phyloP scores from a whole-genome alignment of 2,329 filamentous ascomycete species.

The Pseudogymnoascus sp. region DNA sequence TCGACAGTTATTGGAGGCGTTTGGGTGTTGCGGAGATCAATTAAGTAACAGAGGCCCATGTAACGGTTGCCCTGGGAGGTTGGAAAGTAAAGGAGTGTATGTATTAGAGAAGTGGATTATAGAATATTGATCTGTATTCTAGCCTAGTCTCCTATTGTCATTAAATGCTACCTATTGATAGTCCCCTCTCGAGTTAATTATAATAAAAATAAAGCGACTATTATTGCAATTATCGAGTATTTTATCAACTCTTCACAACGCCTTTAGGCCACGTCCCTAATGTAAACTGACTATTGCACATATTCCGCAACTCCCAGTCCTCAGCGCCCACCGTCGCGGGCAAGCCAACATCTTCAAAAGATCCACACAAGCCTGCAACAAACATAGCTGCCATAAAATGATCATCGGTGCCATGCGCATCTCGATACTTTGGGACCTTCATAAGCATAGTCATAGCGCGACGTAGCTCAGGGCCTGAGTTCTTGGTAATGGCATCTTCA shows the following conservation, averaged over 20 bases:
- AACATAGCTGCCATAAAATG: conserved; percentile 61
- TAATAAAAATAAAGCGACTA: background rate
- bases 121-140: background rate
- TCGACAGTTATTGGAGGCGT: background rate
- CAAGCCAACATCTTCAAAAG: conserved; percentile 36
- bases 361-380: conserved; percentile 48
- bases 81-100: background rate
- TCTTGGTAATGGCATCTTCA: conserved; percentile 49
- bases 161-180: background rate
- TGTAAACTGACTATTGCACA: conserved; percentile 54
- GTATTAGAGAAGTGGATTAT: background rate
- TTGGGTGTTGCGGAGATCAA: background rate
- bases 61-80: background rate
- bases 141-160: background rate
- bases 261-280: conserved; percentile 34
- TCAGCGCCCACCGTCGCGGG: conserved; percentile 44
- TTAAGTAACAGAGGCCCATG: background rate
- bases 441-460: conserved; percentile 52
- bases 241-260: background rate
- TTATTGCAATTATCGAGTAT: background rate
- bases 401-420: conserved; percentile 62
- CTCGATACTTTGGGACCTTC: conserved; percentile 58
- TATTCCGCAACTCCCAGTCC: conserved; percentile 59
- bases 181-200: background rate
- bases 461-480: conserved; percentile 45